These are phyloP conservation scores for Amanita rubescens DNA, from an alignment of 768 basidiomycete genomes.

Conservation along the genomic window DNA sequence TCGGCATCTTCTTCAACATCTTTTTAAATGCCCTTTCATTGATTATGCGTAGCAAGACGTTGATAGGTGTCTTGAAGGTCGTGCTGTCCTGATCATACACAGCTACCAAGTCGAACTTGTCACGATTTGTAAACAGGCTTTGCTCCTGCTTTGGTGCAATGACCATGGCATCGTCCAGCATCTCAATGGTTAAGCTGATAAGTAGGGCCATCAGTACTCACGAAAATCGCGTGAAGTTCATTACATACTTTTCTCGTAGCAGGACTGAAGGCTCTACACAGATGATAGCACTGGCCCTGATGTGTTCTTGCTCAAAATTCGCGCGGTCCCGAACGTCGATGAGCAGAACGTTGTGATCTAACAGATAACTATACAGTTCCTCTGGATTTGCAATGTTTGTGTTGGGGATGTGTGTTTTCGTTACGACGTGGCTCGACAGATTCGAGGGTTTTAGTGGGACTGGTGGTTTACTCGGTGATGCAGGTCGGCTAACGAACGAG, in stretches of 20 bases:
- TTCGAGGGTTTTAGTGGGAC: conserved; percentile 29
- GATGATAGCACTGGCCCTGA: conserved; percentile 59
- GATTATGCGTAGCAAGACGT: conserved; percentile 58
- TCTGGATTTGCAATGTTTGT: conserved; percentile 54
- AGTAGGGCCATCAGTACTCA: conserved; percentile 1
- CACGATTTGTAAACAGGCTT: conserved; percentile 72
- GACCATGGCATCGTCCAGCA: conserved; percentile 68
- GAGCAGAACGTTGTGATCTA: conserved; percentile 56
- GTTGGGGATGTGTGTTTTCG: conserved; percentile 37
- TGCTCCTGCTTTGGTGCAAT: conserved; percentile 65
- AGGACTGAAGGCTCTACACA: conserved; percentile 84
- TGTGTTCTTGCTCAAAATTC: conserved; percentile 70
- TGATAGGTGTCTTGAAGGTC: conserved; percentile 43
- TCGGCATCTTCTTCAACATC: conserved; percentile 65
- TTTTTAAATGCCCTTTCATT: conserved; percentile 69
- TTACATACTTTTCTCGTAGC: conserved; percentile 48
- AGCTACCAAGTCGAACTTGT: conserved; percentile 84
- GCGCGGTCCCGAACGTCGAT: conserved; percentile 78
- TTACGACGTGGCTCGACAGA: conserved; percentile 21
- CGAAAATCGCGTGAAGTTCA: neutral
- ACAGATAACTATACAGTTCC: conserved; percentile 51
- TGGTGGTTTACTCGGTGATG: conserved; percentile 41
- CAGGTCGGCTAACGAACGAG: conserved; percentile 53
- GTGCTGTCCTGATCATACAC: conserved; percentile 71
- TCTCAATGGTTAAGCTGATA: conserved; percentile 53